phyloP scores from a whole-genome alignment of 768 basidiomycete species.

The Auricularia heimuer region DNA sequence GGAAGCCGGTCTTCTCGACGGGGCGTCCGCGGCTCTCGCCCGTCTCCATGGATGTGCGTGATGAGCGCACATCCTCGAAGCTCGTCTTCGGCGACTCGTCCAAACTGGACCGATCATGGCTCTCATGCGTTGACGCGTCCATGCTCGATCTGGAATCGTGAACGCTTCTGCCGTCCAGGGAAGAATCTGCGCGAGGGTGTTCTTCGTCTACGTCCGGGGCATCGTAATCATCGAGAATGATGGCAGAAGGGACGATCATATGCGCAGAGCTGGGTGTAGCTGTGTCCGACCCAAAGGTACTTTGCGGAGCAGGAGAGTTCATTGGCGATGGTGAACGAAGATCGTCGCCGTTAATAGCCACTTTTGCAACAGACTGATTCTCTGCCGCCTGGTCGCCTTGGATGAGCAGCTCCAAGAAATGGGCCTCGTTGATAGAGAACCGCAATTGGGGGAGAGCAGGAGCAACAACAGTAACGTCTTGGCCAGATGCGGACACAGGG shows the following conservation, averaged over 20 bases:
- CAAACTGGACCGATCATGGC: background rate
- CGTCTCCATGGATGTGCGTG: background rate
- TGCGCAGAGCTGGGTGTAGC: background rate
- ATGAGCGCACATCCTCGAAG: background rate
- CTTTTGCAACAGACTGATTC: background rate
- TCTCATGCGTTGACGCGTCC: background rate
- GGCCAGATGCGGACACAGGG: background rate
- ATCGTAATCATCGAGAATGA: constrained; percentile 1
- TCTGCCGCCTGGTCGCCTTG: background rate
- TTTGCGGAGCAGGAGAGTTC: constrained; percentile 4
- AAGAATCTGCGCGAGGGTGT: background rate
- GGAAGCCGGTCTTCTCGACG: background rate
- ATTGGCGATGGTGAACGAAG: constrained; percentile 1
- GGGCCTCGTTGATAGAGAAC: constrained; percentile 76
- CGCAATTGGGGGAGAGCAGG: constrained; percentile 84
- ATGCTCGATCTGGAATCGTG: background rate
- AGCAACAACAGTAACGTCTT: constrained; percentile 55
- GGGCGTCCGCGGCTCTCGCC: background rate
- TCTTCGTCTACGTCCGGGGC: background rate
- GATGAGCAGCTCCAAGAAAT: constrained; percentile 46
- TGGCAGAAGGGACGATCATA: background rate
- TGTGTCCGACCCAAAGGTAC: constrained; percentile 2
- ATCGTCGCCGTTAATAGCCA: background rate
- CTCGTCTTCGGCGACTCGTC: background rate
- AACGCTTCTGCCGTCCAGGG: background rate